Conservation (phyloP, 2,329 filamentous ascomycete genomes). For the Colletotrichum phormii region DNA sequence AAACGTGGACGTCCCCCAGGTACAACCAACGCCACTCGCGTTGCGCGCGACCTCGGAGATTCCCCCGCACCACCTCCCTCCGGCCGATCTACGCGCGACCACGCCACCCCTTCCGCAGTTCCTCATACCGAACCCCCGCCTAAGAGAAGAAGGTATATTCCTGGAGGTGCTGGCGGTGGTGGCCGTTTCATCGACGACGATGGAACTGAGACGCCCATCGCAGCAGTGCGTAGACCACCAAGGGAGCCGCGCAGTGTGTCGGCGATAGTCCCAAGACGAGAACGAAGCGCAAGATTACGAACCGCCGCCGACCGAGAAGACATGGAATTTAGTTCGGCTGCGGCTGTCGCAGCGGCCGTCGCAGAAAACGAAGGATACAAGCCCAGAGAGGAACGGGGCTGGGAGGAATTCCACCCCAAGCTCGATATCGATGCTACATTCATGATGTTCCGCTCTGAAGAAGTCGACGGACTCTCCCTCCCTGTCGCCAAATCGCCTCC, state of each 20-base stretch:
- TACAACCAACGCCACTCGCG: slow-evolving; percentile 54
- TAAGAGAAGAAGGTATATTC: slow-evolving; percentile 83
- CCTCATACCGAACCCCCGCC: slow-evolving; percentile 66
- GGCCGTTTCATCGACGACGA: slow-evolving; percentile 85
- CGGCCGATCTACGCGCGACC: slow-evolving; percentile 49
- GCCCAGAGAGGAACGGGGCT: slow-evolving; percentile 93
- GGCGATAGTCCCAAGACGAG: slow-evolving; percentile 63
- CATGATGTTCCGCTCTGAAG: slow-evolving; percentile 82
- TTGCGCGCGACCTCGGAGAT: slow-evolving; percentile 50
- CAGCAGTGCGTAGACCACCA: slow-evolving; percentile 48
- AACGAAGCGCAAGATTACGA: slow-evolving; percentile 68
- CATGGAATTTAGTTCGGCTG: slow-evolving; percentile 86
- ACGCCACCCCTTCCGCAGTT: slow-evolving; percentile 20
- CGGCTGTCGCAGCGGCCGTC: slow-evolving; percentile 87
- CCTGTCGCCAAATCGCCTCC: slow-evolving; percentile 48
- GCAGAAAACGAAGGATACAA: slow-evolving; percentile 97
- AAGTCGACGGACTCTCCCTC: slow-evolving; percentile 80
- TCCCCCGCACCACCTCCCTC: slow-evolving; percentile 45
- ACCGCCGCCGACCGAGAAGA: slow-evolving; percentile 66
- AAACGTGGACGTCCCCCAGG: slow-evolving; percentile 61
- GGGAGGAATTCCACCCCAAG: slow-evolving; percentile 97
- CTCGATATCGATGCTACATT: slow-evolving; percentile 88
- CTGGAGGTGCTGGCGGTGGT: slow-evolving; percentile 87
- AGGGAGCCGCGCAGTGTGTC: slow-evolving; percentile 48
- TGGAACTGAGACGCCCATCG: slow-evolving; percentile 65